A percentile compares a stretch with the other conserved stretches of the same genome.
Conservation (phyloP, 148 eudicot species). For the Oxyria digyna region DNA sequence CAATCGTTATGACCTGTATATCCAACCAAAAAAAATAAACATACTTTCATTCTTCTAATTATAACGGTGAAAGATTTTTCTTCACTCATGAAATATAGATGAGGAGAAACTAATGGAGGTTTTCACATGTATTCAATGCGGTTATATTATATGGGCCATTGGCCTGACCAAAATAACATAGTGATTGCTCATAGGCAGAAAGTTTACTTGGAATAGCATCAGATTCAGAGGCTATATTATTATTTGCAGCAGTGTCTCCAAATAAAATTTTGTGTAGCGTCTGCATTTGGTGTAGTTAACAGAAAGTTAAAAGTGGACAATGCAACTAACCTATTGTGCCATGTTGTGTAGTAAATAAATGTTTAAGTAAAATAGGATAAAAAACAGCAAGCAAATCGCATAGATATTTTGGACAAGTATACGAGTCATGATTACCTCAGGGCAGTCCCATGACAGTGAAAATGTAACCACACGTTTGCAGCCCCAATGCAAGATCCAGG, state of each 20-base stretch:
- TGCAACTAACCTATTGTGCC: background rate
- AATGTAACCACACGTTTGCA: slow-evolving; percentile 56
- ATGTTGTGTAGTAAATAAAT: too few species aligned
- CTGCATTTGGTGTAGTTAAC: slow-evolving; percentile 19
- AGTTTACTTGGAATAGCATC: slow-evolving; percentile 71
- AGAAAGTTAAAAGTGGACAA: background rate
- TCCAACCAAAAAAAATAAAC: slow-evolving; percentile 6
- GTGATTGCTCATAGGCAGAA: slow-evolving; percentile 1
- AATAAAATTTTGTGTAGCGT: slow-evolving; percentile 89
- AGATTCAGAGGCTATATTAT: slow-evolving; percentile 65
- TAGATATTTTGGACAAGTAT: background rate
- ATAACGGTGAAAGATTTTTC: too few species aligned
- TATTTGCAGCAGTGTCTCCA: slow-evolving; percentile 61
- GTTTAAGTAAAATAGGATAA: background rate
- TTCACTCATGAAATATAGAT: background rate
- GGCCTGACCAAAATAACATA: background rate
- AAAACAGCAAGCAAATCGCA: background rate
- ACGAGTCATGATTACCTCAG: slow-evolving; percentile 36
- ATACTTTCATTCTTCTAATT: background rate
- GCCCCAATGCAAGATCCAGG: slow-evolving; percentile 80
- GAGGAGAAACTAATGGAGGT: background rate
- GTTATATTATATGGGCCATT: background rate
- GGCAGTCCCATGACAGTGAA: slow-evolving; percentile 96
- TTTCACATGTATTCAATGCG: background rate
- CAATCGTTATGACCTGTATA: slow-evolving; percentile 39